These are phyloP conservation scores for Macrotyloma uniflorum DNA, from an alignment of 306 rosid genomes.

Conservation along the genomic window DNA sequence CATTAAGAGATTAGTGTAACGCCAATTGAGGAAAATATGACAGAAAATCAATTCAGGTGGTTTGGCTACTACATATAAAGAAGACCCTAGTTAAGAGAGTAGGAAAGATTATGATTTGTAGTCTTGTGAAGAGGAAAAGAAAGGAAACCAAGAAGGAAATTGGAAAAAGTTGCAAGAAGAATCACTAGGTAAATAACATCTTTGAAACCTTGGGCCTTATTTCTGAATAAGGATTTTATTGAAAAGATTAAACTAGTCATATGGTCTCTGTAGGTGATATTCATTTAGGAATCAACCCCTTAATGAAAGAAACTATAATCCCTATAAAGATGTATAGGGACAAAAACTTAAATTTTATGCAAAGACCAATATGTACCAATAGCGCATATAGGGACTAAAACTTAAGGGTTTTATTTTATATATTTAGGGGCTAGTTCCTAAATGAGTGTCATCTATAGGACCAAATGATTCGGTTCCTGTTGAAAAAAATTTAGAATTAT, in stretches of 20 bases:
- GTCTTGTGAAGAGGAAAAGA: neutral
- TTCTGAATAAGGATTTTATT: neutral
- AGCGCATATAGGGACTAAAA: neutral
- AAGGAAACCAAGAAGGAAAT: neutral
- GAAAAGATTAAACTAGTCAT: neutral
- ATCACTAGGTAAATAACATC: neutral
- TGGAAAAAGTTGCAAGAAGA: neutral
- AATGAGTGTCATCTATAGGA: neutral
- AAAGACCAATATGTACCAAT: neutral
- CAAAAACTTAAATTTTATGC: neutral
- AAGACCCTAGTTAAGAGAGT: neutral
- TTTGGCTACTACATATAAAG: neutral
- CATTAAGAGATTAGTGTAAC: neutral
- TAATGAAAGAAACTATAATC: neutral
- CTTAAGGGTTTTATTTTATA: neutral
- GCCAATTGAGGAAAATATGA: neutral
- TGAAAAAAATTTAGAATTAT: neutral
- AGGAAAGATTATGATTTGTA: neutral
- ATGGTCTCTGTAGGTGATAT: neutral
- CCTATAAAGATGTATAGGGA: neutral
- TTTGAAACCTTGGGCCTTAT: neutral
- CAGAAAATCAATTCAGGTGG: neutral
- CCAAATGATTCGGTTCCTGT: neutral
- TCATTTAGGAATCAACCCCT: neutral
- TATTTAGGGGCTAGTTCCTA: neutral